Base-by-base conservation (phyloP, 2,329 filamentous ascomycete genomes). In the Parastagonospora nodorum region DNA sequence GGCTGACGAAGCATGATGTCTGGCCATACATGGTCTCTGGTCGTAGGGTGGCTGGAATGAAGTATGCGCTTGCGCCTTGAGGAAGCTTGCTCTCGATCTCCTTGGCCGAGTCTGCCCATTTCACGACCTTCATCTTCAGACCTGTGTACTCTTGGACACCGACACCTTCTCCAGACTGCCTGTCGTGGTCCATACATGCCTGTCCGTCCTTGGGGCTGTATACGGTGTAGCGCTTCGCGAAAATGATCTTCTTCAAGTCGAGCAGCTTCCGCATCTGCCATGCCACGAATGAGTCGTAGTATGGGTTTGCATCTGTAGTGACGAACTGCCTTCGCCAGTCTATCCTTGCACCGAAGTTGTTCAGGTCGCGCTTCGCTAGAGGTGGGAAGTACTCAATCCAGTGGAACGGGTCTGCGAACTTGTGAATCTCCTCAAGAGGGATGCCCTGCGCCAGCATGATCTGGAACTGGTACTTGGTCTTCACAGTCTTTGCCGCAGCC, bases 1-100 rank as follows among this genome's bases (percentile, higher is more conserved):
- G 93, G 3, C 92, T 90, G 41, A 99, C 90, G 64, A 97, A 99
- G 74, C 92, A 96, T 77, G 90, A 95, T 4, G 87, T 95, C 76
- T 97, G 94, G 35, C 95, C 95, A 72, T 97, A 99, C 93, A 99
- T 97, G 31, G 94, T 99, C 80, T 99, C 94, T 2, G 94, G 91
- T 55, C 94, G 84, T 24, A 99, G 83, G 48, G 94, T 97, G 12
- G 94, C 94, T 10, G 94, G 89, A 10, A 97, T 85, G 66, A 97
- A 88, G 78, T 88, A 97, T 49, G 97, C 88, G 55, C 88, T 88
- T 39, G 90, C 88, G 58, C 84, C 86, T 31, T 86, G 82, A 5
- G 93, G 89, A 4, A 97, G 78, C 78, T 93, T 94, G 58, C 84
- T 87, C 71, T 88, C 83, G 51, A 84, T 78, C 60, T 88, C 84